phyloP scores from a whole-genome alignment of 352 stramenopile genomes.

The Aphanomyces cochlioides region DNA sequence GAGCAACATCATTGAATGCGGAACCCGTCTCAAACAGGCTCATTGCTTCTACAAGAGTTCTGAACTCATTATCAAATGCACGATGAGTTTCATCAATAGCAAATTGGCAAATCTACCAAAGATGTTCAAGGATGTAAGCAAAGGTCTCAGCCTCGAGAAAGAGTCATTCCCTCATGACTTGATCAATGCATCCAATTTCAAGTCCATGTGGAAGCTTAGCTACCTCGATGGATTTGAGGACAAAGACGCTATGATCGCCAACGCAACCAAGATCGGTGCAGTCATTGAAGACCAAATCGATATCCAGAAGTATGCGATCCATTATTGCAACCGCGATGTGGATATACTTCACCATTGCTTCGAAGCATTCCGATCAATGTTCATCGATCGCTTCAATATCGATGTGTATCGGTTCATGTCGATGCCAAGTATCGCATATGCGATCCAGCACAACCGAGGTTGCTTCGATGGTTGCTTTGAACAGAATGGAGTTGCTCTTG shows the following conservation, averaged over 20 bases:
- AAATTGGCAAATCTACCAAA: slow-evolving; percentile 13
- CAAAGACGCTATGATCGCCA: slow-evolving; percentile 24
- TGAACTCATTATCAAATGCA: slow-evolving; percentile 23
- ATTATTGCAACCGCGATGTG: slow-evolving; percentile 33
- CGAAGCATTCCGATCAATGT: slow-evolving; percentile 25
- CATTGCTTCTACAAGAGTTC: slow-evolving; percentile 23
- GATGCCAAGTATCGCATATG: slow-evolving; percentile 25
- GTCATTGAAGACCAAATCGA: slow-evolving; percentile 21
- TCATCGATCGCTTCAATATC: slow-evolving; percentile 23
- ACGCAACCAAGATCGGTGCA: slow-evolving; percentile 29
- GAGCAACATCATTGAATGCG: slow-evolving; percentile 30
- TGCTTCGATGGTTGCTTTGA: slow-evolving; percentile 30
- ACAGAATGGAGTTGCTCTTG: slow-evolving; percentile 24
- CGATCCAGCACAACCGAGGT: slow-evolving; percentile 28
- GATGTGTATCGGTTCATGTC: slow-evolving; percentile 30
- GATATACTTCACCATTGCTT: slow-evolving; percentile 29
- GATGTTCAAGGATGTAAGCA: slow-evolving; percentile 28
- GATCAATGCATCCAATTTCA: slow-evolving; percentile 29
- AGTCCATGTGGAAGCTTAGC: slow-evolving; percentile 15
- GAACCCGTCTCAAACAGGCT: slow-evolving; percentile 25
- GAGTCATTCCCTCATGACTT: slow-evolving; percentile 32
- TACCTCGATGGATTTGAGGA: slow-evolving; percentile 28
- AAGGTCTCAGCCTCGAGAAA: slow-evolving; percentile 25
- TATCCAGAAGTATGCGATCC: slow-evolving; percentile 26
- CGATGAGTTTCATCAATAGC: slow-evolving; percentile 25